These are phyloP conservation scores for Aureobasidium leucospermi DNA, from an alignment of 2,329 filamentous ascomycete species.

Conservation along the genomic window DNA sequence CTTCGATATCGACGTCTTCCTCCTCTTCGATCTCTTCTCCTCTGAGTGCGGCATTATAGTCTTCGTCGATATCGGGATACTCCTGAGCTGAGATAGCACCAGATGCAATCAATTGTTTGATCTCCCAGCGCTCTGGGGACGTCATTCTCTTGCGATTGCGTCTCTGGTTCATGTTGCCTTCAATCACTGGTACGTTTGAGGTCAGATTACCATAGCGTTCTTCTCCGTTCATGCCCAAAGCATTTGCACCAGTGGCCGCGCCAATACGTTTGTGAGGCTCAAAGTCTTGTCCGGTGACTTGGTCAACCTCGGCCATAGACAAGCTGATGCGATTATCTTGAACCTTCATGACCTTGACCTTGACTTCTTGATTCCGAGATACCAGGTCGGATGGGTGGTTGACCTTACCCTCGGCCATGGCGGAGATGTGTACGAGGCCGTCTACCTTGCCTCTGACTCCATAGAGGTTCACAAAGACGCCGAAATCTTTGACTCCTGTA, in stretches of 20 bases:
- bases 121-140: conserved; percentile 95
- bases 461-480: conserved; percentile 86
- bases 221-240: conserved; percentile 64
- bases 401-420: conserved; percentile 76
- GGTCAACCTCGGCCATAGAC: conserved; percentile 97
- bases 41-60: conserved; percentile 79
- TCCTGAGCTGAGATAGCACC: conserved; percentile 88
- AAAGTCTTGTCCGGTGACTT: conserved; percentile 76
- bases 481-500: conserved; percentile 91
- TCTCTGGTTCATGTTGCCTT: conserved; percentile 47
- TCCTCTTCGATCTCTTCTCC: conserved; percentile 89
- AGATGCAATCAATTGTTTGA: conserved; percentile 90
- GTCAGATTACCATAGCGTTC: conserved; percentile 48
- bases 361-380: conserved; percentile 71
- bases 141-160: conserved; percentile 86
- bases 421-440: conserved; percentile 88
- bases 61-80: conserved; percentile 89
- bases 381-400: conserved; percentile 89
- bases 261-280: conserved; percentile 70
- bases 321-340: conserved; percentile 75
- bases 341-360: conserved; percentile 86
- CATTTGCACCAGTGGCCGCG: conserved; percentile 83
- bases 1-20: conserved; percentile 94
- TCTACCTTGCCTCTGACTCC: conserved; percentile 84
- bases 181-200: conserved; percentile 55